Evolutionary conservation across 1,284 basidiomycete species (phyloP), one percentile per base, ranked within the genome.

Genomic region (Ceratobasidium sp.): DNA sequence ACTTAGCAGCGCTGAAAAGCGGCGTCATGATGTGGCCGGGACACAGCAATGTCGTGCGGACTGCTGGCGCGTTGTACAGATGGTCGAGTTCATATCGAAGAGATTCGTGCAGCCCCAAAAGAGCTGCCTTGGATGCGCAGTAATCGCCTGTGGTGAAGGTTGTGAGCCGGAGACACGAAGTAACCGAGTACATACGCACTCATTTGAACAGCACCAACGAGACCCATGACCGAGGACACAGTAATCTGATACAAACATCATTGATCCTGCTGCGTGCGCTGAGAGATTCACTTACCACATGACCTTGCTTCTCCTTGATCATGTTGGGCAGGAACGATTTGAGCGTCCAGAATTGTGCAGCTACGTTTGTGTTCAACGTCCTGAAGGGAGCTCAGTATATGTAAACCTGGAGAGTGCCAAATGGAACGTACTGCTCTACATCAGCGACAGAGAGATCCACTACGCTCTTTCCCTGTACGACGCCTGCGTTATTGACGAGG

Each of bases 401-500:
- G 14, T 50, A 35, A 5, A 10, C 33, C 8, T 14, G 41, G n/a
- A 20, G 27, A 41, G n/a, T 38, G 27, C 30, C 0, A 10, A 20
- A 30, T 14, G 8, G 65, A 20, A 82, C 92, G 80, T 82, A 97
- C 96, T 94, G 92, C 80, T 91, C 86, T 54, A 99, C 85, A 82
- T 99, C 96, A 60, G 90, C 88, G 0, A 93, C 88, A 0, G 86
- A 87, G 69, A 98, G 87, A 82, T 97, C 96, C 3, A 96, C 85
- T 33, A 99, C 86, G 0, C 92, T 86, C 82, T 96, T 96, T 41
- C 96, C 96, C 84, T 96, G 93, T 44, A 95, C 94, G 74, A 98
- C 91, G n/a, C 96, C 97, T 0, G 97, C 97, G 82, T 98, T 99
- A 86, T 99, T 99, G 82, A 99, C 88, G 18, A 99, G 85, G 44